These are phyloP conservation scores for Cladorrhinum sp. DNA, from an alignment of 2,329 filamentous ascomycete genomes.

Conservation along the genomic window DNA sequence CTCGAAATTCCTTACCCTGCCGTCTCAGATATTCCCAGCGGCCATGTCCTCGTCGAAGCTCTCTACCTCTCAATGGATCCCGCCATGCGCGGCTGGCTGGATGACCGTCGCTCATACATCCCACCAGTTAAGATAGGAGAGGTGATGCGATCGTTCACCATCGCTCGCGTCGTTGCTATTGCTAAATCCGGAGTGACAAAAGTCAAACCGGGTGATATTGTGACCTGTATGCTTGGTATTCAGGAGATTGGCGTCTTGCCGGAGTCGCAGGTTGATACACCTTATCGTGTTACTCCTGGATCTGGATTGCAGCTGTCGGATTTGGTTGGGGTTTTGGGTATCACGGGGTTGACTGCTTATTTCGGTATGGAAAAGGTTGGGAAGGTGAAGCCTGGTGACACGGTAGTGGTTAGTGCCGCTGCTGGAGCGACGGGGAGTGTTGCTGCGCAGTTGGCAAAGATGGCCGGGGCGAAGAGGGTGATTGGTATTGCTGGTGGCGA, in stretches of 20 bases:
- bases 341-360: conserved; percentile 64
- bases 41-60: conserved; percentile 49
- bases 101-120: conserved; percentile 48
- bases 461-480: conserved; percentile 52
- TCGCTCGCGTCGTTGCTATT: conserved; percentile 51
- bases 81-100: conserved; percentile 64
- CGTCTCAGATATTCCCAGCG: conserved; percentile 46
- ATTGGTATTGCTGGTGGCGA: conserved; percentile 54
- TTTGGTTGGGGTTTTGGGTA: conserved; percentile 52
- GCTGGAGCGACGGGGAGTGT: conserved; percentile 66
- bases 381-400: conserved; percentile 58
- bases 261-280: conserved; percentile 39
- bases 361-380: conserved; percentile 65
- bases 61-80: conserved; percentile 61
- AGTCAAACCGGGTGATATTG: conserved; percentile 50
- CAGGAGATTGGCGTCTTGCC: conserved; percentile 53
- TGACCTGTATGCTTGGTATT: conserved; percentile 52
- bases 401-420: conserved; percentile 65
- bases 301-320: conserved; percentile 43
- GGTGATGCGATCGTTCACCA: conserved; percentile 56
- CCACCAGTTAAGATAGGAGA: conserved; percentile 59
- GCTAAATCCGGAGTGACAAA: conserved; percentile 38
- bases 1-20: conserved; percentile 51
- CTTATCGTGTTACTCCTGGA: conserved; percentile 29
- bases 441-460: conserved; percentile 64